Percentiles rank a stretch among this genome's conserved stretches.
These are phyloP conservation scores for Trichophyton simii DNA, from an alignment of 2,329 filamentous ascomycete species.

Conservation along the genomic window DNA sequence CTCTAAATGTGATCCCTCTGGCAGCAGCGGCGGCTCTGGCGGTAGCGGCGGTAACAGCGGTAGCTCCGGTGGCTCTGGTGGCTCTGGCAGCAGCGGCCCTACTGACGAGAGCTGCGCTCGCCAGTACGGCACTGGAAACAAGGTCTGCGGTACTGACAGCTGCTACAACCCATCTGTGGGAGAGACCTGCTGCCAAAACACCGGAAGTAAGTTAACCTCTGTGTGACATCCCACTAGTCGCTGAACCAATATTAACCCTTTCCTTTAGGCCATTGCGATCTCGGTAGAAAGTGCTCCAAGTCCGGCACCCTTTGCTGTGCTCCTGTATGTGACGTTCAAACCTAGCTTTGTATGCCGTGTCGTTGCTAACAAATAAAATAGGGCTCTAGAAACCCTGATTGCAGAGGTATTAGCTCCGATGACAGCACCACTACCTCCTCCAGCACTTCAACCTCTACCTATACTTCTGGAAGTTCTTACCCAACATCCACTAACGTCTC, in stretches of 20 bases:
- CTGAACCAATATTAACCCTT: not conserved
- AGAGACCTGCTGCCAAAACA: conserved; percentile 1
- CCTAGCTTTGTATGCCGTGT: too few species aligned
- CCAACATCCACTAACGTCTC: not conserved
- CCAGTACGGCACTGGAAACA: not conserved
- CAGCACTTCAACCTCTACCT: not conserved
- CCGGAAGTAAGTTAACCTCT: not conserved
- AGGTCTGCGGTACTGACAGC: not conserved
- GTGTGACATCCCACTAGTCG: not conserved
- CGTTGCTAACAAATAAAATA: not conserved
- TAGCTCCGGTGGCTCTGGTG: not conserved
- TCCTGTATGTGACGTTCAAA: not conserved
- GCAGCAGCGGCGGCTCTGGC: not conserved
- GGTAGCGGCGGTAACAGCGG: not conserved
- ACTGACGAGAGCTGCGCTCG: not conserved
- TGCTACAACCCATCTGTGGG: not conserved
- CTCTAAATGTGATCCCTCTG: too few species aligned
- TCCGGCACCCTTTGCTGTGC: conserved; percentile 1
- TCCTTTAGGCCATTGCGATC: conserved; percentile 1
- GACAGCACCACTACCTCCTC: not conserved
- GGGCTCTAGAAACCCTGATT: not conserved
- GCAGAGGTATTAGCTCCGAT: not conserved
- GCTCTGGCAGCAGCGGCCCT: not conserved
- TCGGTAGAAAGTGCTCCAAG: not conserved
- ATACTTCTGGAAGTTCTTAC: not conserved